These are phyloP conservation scores for Kitagawia praeruptora DNA, from an alignment of 129 eudicot genomes.

Conservation along the genomic window DNA sequence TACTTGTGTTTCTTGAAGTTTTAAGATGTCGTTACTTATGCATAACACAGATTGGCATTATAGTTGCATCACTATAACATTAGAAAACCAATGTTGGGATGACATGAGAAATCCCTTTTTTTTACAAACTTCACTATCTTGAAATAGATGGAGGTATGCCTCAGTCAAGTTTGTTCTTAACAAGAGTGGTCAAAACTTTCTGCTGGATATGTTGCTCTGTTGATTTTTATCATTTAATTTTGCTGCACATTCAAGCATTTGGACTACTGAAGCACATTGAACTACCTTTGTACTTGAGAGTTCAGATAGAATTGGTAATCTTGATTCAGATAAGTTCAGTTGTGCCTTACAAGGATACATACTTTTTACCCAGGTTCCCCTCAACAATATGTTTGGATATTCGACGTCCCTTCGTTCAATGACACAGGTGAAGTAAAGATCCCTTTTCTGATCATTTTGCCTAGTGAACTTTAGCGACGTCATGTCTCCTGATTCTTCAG, in stretches of 20 bases:
- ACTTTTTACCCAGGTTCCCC: slow-evolving; percentile 59
- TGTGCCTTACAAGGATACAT: neutral
- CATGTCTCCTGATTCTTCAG: neutral
- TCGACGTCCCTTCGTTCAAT: slow-evolving; percentile 93
- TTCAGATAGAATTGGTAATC: neutral
- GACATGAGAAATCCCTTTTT: neutral
- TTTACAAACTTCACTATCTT: neutral
- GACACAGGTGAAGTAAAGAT: slow-evolving; percentile 69
- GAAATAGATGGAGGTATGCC: neutral
- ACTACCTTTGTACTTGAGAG: neutral
- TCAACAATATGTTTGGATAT: slow-evolving; percentile 97
- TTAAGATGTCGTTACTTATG: neutral
- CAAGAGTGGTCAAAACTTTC: neutral
- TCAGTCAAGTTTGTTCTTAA: neutral
- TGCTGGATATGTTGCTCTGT: neutral
- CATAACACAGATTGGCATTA: neutral
- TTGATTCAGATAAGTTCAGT: neutral
- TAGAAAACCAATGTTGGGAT: neutral
- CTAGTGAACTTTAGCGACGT: neutral
- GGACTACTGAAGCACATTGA: neutral
- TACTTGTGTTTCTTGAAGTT: neutral
- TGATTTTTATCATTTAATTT: neutral
- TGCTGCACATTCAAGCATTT: neutral
- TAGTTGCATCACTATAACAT: neutral
- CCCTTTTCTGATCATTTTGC: neutral